Evolutionary conservation across 495 filamentous ascomycete species (phyloP).

Genomic region (Tetracladium marchalianum): DNA sequence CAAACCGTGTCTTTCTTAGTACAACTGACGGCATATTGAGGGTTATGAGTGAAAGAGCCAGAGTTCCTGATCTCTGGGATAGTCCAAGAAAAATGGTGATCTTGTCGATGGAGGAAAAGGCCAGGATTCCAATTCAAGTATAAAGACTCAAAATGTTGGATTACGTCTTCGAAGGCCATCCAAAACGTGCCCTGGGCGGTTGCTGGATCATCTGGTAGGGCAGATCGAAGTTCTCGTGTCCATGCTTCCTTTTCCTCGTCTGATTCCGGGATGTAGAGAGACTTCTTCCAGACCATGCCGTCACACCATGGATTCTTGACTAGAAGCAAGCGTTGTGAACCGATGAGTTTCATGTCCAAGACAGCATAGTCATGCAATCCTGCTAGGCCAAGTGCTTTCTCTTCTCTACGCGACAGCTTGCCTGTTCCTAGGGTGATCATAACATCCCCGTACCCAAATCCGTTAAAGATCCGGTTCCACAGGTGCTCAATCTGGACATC

Average conservation of each 20-base stretch:
- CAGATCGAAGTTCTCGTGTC: conserved; percentile 9
- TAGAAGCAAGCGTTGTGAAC: conserved; percentile 55
- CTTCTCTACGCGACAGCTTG: conserved; percentile 58
- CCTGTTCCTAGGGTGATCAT: conserved; percentile 88
- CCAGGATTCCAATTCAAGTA: conserved; percentile 97
- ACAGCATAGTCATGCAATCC: conserved; percentile 93
- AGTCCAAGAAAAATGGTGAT: conserved; percentile 86
- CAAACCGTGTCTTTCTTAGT: conserved; percentile 55
- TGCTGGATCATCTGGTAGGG: conserved; percentile 1
- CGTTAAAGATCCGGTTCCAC: conserved; percentile 68
- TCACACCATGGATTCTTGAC: conserved; percentile 97
- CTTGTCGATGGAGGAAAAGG: conserved; percentile 69
- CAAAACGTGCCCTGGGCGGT: conserved; percentile 68
- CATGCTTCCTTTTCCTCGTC: background rate
- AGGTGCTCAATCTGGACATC: conserved; percentile 63
- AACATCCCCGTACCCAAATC: conserved; percentile 71
- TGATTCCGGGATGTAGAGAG: background rate
- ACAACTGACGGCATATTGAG: conserved; percentile 66
- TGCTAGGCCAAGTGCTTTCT: conserved; percentile 69
- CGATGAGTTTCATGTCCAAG: conserved; percentile 61
- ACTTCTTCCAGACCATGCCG: conserved; percentile 56
- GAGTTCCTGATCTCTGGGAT: conserved; percentile 47
- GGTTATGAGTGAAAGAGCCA: conserved; percentile 64
- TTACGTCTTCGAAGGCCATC: conserved; percentile 76
- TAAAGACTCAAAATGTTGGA: conserved; percentile 86